Conservation (phyloP, 2,329 filamentous ascomycete species). For the Claviceps sp. region DNA sequence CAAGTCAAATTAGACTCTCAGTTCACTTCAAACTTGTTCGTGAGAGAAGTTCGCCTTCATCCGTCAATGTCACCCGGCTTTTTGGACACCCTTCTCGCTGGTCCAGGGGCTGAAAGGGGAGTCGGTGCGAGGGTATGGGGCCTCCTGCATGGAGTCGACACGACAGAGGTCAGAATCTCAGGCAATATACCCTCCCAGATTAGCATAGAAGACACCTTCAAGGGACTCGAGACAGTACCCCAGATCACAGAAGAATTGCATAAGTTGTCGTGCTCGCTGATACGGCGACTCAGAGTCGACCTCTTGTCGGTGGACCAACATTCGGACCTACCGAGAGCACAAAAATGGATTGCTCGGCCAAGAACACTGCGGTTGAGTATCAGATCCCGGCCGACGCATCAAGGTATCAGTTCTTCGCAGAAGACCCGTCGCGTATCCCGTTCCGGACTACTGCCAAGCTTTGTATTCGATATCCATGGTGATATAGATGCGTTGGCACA, state of each 20-base stretch:
- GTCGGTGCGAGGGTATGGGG: constrained; percentile 63
- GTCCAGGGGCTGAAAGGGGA: constrained; percentile 56
- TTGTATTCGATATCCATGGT: constrained; percentile 53
- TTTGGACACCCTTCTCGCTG: constrained; percentile 57
- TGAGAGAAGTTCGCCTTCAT: constrained; percentile 49
- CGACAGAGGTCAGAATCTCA: constrained; percentile 57
- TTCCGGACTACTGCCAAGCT: constrained; percentile 59
- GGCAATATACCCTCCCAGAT: constrained; percentile 71
- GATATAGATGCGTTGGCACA: constrained; percentile 48
- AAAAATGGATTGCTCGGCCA: constrained; percentile 64
- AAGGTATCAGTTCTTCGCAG: constrained; percentile 32
- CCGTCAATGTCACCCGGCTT: constrained; percentile 47
- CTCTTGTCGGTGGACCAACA: constrained; percentile 42
- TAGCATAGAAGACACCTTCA: constrained; percentile 88
- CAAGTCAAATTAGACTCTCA: constrained; percentile 21
- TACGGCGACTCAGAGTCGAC: constrained; percentile 69
- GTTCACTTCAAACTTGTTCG: constrained; percentile 39
- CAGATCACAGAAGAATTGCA: constrained; percentile 55
- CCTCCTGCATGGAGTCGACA: constrained; percentile 70
- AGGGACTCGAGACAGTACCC: constrained; percentile 49
- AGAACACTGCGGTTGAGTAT: constrained; percentile 72
- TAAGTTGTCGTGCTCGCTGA: constrained; percentile 54
- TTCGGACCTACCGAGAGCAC: constrained; percentile 17
- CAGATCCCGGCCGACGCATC: constrained; percentile 35
- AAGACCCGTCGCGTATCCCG: constrained; percentile 60